phyloP scores from a whole-genome alignment of 225 moss, liverwort and hornwort species.

The Asterella californica region DNA sequence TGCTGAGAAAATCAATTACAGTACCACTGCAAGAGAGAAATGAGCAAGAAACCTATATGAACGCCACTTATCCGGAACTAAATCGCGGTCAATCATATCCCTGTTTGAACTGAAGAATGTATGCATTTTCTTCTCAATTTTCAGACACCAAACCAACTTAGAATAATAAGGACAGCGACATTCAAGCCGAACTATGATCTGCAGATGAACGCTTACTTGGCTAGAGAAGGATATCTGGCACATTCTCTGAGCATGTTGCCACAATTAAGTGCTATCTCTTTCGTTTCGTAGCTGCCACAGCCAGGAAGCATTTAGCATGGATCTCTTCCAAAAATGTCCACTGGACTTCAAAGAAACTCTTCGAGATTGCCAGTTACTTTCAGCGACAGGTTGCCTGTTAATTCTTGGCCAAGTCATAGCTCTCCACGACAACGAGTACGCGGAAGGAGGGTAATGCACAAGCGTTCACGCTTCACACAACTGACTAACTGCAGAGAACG shows the following conservation, averaged over 20 bases:
- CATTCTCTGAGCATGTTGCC: slow-evolving; percentile 95
- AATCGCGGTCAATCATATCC: background rate
- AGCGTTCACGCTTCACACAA: background rate
- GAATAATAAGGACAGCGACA: background rate
- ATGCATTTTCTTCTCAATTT: background rate
- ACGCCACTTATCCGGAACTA: background rate
- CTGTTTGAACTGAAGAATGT: no score
- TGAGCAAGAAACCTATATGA: background rate
- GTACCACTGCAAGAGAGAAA: background rate
- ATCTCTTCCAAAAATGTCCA: background rate
- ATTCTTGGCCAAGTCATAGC: background rate
- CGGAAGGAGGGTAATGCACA: background rate
- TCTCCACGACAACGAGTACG: background rate
- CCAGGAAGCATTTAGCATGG: background rate
- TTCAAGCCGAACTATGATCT: background rate
- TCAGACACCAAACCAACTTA: background rate
- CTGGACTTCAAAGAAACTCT: background rate
- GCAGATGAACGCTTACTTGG: slow-evolving; percentile 44
- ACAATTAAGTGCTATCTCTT: slow-evolving; percentile 92
- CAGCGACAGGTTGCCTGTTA: background rate
- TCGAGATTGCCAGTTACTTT: background rate
- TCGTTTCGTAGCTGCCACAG: slow-evolving; percentile 67
- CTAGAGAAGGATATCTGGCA: slow-evolving; percentile 63
- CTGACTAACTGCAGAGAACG: slow-evolving; percentile 30
- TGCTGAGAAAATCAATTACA: background rate